Evolutionary conservation across 768 basidiomycete species (phyloP), one percentile per base, ranked within the genome.

Genomic region (Mycena vitilis): DNA sequence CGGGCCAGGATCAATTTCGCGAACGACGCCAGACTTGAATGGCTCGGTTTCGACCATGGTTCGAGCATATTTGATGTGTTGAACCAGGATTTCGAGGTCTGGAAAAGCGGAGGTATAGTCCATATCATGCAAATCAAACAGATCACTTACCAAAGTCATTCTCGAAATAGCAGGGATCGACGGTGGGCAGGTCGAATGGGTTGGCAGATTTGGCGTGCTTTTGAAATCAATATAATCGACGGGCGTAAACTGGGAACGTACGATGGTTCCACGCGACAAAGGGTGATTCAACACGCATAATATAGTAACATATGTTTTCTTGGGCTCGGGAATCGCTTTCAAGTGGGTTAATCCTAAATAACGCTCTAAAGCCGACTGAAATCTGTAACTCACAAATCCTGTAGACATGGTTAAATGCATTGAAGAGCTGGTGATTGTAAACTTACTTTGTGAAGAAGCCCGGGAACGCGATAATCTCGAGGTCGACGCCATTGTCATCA

Each of bases 191-290:
- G 7, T 67, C 60, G 37, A 67, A 61, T 11, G 66, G 66, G 48
- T 61, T 38, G 18, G 44, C 9, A 37, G 60, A 61, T 23, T 60
- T 67, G 51, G 66, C 66, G 45, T 67, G 66, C 66, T 67, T 36
- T 45, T 45, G n/a, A 6, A 53, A 18, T 38, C 20, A 9, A 44
- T 22, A 57, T 25, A 18, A 30, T 42, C 30, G 15, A 36, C 7
- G 25, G 5, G 30, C 30, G 30, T 30, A 30, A 30, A 38, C 6
- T 48, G 8, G 47, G 47, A 11, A 77, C 83, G 45, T 57, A 86
- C 86, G 64, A 88, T 83, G 0, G 83, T 80, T 1, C 88, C 87
- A 15, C 86, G 76, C 12, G 84, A 85, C 68, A 86, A 81, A 2
- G 79, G 79, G 56, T 88, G 83, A 61, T 85, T 84, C n/a, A 80